phyloP scores from a whole-genome alignment of 305 asterid genomes.

The Fraxinus angustifolia region DNA sequence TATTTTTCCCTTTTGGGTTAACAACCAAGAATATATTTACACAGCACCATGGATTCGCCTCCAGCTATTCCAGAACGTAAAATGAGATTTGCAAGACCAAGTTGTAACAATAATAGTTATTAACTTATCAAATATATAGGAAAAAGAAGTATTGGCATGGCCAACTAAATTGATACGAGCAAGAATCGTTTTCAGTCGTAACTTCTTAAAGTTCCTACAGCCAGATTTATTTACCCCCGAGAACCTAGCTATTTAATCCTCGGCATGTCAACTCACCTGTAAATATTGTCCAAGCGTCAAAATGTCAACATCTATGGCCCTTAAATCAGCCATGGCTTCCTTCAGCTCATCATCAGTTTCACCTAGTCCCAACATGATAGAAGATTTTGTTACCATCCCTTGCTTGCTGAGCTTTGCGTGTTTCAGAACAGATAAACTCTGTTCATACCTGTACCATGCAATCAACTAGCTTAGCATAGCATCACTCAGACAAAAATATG shows the following conservation, averaged over 20 bases:
- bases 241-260: neutral
- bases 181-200: neutral
- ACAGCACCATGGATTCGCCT: neutral
- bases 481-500: neutral
- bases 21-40: neutral
- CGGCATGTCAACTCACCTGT: conserved; percentile 50
- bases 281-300: conserved; percentile 92
- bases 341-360: conserved; percentile 89
- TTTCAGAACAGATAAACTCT: conserved; percentile 82
- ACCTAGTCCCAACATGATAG: conserved; percentile 97
- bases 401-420: conserved; percentile 78
- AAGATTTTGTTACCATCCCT: conserved; percentile 92
- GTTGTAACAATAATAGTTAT: neutral
- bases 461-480: conserved; percentile 8
- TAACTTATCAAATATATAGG: neutral
- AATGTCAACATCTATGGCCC: conserved; percentile 89
- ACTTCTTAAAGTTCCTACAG: neutral
- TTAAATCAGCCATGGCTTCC: conserved; percentile 84
- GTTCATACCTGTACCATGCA: conserved; percentile 65
- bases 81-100: conserved; percentile 4
- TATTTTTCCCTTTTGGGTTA: neutral
- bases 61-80: neutral
- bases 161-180: neutral
- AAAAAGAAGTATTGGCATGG: neutral
- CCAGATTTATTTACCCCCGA: conserved; percentile 1